A percentile compares a stretch with the other conserved stretches of the same genome.
These are phyloP conservation scores for Exobasidium rhododendri DNA, from an alignment of 1,284 basidiomycete species.

Conservation along the genomic window DNA sequence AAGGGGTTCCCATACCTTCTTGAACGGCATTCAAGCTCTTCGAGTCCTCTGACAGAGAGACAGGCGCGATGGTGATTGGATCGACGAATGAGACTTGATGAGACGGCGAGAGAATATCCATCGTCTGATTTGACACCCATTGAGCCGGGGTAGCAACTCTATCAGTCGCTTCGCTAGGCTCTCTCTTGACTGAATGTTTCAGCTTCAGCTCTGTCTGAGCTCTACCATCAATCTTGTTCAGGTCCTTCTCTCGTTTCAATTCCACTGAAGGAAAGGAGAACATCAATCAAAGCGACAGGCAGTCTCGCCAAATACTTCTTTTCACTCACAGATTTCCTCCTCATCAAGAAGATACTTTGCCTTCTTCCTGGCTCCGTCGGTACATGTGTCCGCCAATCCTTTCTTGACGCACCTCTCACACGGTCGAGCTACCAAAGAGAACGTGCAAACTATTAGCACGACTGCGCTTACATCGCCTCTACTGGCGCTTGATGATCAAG, in stretches of 20 bases:
- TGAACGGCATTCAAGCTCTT: not conserved
- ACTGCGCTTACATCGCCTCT: not conserved
- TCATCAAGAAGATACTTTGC: slow-evolving; percentile 73
- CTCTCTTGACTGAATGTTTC: not conserved
- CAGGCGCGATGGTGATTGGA: not conserved
- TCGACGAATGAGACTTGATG: not conserved
- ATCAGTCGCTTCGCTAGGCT: not conserved
- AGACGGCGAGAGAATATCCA: not conserved
- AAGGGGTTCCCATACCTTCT: not conserved
- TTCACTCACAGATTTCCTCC: slow-evolving; percentile 35
- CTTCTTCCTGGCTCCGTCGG: slow-evolving; percentile 93
- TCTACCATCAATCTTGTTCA: slow-evolving; percentile 23
- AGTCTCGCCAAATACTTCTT: not conserved
- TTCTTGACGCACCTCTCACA: slow-evolving; percentile 93
- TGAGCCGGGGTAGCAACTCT: not conserved
- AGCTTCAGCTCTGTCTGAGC: not conserved
- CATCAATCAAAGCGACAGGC: not conserved
- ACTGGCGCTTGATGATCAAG: slow-evolving; percentile 13
- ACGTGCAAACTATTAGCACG: slow-evolving; percentile 1
- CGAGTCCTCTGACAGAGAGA: not conserved
- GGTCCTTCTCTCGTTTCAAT: slow-evolving; percentile 36
- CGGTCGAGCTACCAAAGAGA: slow-evolving; percentile 68
- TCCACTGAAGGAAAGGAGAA: slow-evolving; percentile 17
- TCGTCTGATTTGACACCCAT: not conserved
- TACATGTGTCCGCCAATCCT: slow-evolving; percentile 80